A percentile compares a stretch with the other conserved stretches of the same genome.
These are phyloP conservation scores for Petunia secreta DNA, from an alignment of 257 asterid species.

Conservation along the genomic window DNA sequence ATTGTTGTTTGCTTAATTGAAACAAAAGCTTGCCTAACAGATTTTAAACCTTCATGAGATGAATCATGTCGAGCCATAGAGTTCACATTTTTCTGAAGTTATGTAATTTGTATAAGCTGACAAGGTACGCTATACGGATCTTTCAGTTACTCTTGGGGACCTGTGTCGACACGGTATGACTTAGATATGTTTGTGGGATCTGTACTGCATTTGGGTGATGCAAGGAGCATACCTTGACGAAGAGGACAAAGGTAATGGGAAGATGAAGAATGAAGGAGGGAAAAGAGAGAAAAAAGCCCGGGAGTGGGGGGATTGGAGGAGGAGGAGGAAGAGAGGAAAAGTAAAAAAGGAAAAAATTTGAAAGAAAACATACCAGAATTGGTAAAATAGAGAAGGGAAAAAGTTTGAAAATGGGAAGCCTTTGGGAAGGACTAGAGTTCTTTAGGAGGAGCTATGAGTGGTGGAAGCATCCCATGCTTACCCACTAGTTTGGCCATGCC, in stretches of 20 bases:
- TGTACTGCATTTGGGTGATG: neutral
- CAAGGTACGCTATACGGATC: neutral
- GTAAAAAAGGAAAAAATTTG: neutral
- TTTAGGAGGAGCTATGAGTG: conserved; percentile 85
- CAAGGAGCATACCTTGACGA: neutral
- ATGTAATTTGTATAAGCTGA: neutral
- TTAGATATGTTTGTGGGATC: neutral
- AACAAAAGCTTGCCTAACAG: neutral
- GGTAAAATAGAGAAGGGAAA: conserved; percentile 17
- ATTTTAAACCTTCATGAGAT: conserved; percentile 14
- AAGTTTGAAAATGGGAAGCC: neutral
- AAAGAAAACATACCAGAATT: neutral
- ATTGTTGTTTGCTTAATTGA: neutral
- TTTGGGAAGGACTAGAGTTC: conserved; percentile 71
- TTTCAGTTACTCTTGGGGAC: neutral
- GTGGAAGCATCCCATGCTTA: conserved; percentile 89
- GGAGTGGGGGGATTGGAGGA: too few relatives aligned
- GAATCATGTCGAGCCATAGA: neutral
- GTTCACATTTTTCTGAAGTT: neutral
- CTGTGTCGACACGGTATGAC: neutral
- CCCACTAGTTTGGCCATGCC: conserved; percentile 84
- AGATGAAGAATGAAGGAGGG: neutral
- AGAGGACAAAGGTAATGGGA: neutral
- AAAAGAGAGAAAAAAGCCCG: too few relatives aligned
- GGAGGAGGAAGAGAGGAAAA: too few relatives aligned